These are phyloP conservation scores for Candida succiphila DNA, from an alignment of 805 yeast genomes.

Conservation along the genomic window DNA sequence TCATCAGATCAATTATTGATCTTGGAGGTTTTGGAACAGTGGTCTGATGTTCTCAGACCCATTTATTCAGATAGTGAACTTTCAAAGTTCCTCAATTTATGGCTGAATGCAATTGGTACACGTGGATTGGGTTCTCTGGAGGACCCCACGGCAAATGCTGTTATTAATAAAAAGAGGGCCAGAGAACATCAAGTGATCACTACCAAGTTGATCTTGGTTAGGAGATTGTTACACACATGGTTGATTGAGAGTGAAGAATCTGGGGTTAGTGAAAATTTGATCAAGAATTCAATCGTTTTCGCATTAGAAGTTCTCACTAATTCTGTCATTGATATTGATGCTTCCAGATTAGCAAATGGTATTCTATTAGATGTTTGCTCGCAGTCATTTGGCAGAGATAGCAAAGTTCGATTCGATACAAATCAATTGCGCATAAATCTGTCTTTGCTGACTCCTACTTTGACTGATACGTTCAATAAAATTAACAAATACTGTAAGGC, in stretches of 20 bases:
- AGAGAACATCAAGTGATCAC: constrained; percentile 48
- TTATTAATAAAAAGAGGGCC: constrained; percentile 25
- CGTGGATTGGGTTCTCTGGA: constrained; percentile 41
- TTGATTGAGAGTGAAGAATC: constrained; percentile 15
- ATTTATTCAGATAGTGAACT: constrained; percentile 29
- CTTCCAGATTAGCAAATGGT: constrained; percentile 55
- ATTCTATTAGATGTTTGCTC: constrained; percentile 41
- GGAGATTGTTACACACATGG: constrained; percentile 38
- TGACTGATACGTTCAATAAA: constrained; percentile 40
- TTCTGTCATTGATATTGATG: constrained; percentile 40
- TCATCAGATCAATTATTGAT: constrained; percentile 55
- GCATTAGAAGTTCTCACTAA: constrained; percentile 46
- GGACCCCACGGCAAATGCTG: constrained; percentile 15
- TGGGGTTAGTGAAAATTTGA: constrained; percentile 29
- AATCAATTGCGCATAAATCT: constrained; percentile 33
- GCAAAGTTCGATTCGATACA: constrained; percentile 16
- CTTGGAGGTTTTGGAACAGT: constrained; percentile 49
- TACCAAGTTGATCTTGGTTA: constrained; percentile 50
- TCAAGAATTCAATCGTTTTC: constrained; percentile 42
- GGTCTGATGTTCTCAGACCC: constrained; percentile 32
- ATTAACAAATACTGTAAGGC: constrained; percentile 40
- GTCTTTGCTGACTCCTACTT: constrained; percentile 42
- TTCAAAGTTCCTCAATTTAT: constrained; percentile 29
- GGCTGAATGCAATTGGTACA: constrained; percentile 46
- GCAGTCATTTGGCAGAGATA: constrained; percentile 13